Evolutionary conservation across 148 eudicot genomes (phyloP), one percentile per base, ranked within the genome.

Genomic region (Drosera capensis): DNA sequence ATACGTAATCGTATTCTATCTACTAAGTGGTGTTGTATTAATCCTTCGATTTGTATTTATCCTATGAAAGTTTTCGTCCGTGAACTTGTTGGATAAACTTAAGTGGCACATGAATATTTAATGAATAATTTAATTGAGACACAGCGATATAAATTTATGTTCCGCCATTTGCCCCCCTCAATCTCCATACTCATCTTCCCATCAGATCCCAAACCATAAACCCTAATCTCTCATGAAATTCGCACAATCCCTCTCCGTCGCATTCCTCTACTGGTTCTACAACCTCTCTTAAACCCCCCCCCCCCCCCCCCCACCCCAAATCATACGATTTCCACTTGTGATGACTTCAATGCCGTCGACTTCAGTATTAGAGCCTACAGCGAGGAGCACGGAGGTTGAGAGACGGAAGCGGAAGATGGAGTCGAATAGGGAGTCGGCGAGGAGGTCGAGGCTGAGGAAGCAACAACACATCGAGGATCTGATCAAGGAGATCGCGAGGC

Each of bases 341-440:
- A 28, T 6, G 11, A 28, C 11, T 11, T 11, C 31, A 28, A 28
- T 28, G 2, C 9, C 5, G 14, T 13, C 38, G 38, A 34, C n/a
- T 15, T 34, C 38, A 2, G 38, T 13, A 11, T 34, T 15, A 4
- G 38, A 34, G n/a, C 3, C n/a, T 5, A 15, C 11, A 4, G 38
- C 9, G 14, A 34, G 38, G 13, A 4, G 38, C 38, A 15, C 9
- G 2, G 9, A 9, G 46, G 73, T 67, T 14, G 80, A 75, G 36
- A 75, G 55, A 44, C 70, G 68, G 63, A 36, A 64, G 59, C 60
- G 66, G 70, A 67, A 76, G 35, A 67, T 51, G 76, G 40, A 66
- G 17, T 70, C 73, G 23, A 74, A 74, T 23, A 72, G 76, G 8
- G 76, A 74, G 45, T 74, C 80, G 6, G 80, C 80, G 1, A 62